These are phyloP conservation scores for Lipomyces yamadae DNA, from an alignment of 805 yeast species.

Conservation along the genomic window DNA sequence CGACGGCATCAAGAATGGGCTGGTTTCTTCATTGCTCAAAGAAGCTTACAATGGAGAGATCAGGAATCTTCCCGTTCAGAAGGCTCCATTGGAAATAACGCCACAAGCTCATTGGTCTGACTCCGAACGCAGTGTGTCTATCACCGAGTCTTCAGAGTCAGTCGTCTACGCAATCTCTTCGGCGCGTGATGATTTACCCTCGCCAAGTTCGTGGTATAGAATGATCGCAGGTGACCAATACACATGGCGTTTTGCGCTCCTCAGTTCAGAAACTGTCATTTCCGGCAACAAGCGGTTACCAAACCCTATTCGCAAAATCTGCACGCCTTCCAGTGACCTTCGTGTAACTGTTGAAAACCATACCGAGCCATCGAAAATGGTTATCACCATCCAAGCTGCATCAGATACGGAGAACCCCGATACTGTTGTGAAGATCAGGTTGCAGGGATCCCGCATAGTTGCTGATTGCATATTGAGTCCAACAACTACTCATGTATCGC, in stretches of 20 bases:
- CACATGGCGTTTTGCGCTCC: slow-evolving; percentile 91
- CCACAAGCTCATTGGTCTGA: slow-evolving; percentile 47
- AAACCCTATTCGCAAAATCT: slow-evolving; percentile 79
- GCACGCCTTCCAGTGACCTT: slow-evolving; percentile 61
- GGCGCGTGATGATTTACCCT: slow-evolving; percentile 45
- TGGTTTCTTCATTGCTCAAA: slow-evolving; percentile 62
- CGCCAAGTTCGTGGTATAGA: slow-evolving; percentile 68
- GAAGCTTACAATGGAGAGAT: slow-evolving; percentile 74
- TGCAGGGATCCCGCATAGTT: slow-evolving; percentile 71
- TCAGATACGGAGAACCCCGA: slow-evolving; percentile 59
- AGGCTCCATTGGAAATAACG: slow-evolving; percentile 82
- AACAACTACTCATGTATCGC: no score
- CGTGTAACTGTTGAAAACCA: no score
- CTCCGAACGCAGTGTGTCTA: slow-evolving; percentile 42
- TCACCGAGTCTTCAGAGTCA: slow-evolving; percentile 27
- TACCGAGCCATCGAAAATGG: slow-evolving; percentile 56
- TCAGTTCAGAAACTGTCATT: slow-evolving; percentile 75
- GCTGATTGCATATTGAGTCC: slow-evolving; percentile 61
- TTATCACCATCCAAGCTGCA: slow-evolving; percentile 63
- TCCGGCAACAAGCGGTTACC: slow-evolving; percentile 80
- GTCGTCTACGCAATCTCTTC: slow-evolving; percentile 22
- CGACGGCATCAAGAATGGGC: slow-evolving; percentile 89
- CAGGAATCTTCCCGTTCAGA: slow-evolving; percentile 81
- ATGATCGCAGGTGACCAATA: slow-evolving; percentile 76
- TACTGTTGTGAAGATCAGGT: slow-evolving; percentile 82